Conservation (phyloP, 192 early-diverging fungal genomes). For the Jimgerdemannia flammicorona region DNA sequence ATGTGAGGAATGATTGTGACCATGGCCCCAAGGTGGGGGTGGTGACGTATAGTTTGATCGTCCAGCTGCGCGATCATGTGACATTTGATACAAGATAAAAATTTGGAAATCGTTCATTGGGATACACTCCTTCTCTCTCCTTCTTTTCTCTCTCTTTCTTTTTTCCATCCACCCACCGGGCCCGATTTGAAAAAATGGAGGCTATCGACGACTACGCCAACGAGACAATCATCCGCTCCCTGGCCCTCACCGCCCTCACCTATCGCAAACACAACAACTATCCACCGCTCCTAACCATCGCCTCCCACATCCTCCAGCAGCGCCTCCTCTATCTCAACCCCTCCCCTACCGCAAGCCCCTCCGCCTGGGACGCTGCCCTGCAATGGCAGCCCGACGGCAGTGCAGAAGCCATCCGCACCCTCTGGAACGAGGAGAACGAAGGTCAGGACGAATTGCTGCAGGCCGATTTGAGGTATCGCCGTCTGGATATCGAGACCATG, state of each 20-base stretch:
- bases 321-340: slow-evolving; percentile 22
- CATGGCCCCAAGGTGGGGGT: no score
- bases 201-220: slow-evolving; percentile 37
- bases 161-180: background rate
- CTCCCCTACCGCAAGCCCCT: background rate
- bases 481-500: slow-evolving; percentile 31
- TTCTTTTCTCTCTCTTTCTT: no score
- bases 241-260: slow-evolving; percentile 27
- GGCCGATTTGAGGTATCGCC: slow-evolving; percentile 23
- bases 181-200: slow-evolving; percentile 17
- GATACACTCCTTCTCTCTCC: no score
- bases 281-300: slow-evolving; percentile 18
- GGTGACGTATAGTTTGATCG: no score
- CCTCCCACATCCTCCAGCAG: slow-evolving; percentile 24
- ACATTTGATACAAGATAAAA: no score
- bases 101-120: background rate
- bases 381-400: slow-evolving; percentile 34
- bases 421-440: slow-evolving; percentile 13
- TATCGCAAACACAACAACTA: slow-evolving; percentile 22
- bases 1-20: no score
- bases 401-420: slow-evolving; percentile 14
- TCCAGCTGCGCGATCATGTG: no score
- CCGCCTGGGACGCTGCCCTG: slow-evolving; percentile 17
- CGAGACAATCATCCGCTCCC: slow-evolving; percentile 28
- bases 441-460: slow-evolving; percentile 19